A percentile compares a stretch with the other conserved stretches of the same genome.
These are phyloP conservation scores for Phytopythium sindhum DNA, from an alignment of 352 stramenopile species.

Conservation along the genomic window DNA sequence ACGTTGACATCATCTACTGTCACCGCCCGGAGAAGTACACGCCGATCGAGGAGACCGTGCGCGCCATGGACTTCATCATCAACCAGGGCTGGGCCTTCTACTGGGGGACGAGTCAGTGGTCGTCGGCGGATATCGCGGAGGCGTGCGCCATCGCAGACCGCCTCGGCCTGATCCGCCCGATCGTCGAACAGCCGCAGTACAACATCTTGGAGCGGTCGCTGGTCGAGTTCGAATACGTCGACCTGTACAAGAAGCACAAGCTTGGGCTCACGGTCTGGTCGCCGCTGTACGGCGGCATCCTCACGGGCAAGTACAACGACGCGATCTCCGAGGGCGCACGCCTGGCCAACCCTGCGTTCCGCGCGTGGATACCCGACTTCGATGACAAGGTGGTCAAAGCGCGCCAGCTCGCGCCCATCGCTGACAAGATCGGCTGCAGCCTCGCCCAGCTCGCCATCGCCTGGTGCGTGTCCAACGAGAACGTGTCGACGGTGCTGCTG, in stretches of 20 bases:
- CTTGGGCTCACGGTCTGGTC: constrained; percentile 54
- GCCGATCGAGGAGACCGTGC: too few species aligned
- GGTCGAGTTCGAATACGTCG: constrained; percentile 52
- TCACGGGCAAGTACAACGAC: constrained; percentile 55
- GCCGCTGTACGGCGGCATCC: constrained; percentile 34
- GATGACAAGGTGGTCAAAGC: constrained; percentile 22
- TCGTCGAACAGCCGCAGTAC: too few species aligned
- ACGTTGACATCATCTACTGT: too few species aligned
- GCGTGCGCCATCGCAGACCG: constrained; percentile 25
- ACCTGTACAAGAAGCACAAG: constrained; percentile 56
- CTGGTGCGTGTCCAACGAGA: constrained; percentile 8
- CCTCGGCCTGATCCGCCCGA: constrained; percentile 28
- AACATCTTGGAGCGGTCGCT: constrained; percentile 59
- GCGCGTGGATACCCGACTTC: constrained; percentile 30
- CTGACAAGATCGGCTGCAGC: constrained; percentile 21
- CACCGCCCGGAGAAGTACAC: too few species aligned
- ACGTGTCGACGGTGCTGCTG: constrained; percentile 49
- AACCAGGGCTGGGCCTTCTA: too few species aligned
- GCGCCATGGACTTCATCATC: too few species aligned
- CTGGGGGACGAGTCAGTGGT: constrained; percentile 45
- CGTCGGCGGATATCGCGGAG: constrained; percentile 44
- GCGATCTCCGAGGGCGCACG: constrained; percentile 25
- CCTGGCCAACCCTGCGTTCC: constrained; percentile 24
- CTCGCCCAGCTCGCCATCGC: background rate
- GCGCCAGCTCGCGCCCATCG: constrained; percentile 31